Percentiles rank a stretch among this genome's conserved stretches.
Conservation (phyloP, 2,329 filamentous ascomycete species). For the Orbilia blumenaviensis region DNA sequence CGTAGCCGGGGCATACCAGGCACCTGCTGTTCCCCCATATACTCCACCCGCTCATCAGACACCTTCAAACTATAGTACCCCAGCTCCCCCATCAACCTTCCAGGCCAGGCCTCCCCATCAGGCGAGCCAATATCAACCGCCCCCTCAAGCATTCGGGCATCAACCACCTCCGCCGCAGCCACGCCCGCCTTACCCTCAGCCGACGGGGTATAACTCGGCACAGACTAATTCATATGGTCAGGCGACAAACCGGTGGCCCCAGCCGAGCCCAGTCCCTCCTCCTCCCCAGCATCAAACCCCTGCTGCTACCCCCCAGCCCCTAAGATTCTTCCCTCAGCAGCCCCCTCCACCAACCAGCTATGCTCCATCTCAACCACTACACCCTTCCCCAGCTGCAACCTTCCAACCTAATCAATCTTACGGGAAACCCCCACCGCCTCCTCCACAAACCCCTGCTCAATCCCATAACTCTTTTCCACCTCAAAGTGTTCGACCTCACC, state of each 20-base stretch:
- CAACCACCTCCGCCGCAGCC: constrained; percentile 40
- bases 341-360: constrained; percentile 46
- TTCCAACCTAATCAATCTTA: constrained; percentile 34
- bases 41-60: constrained; percentile 35
- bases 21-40: constrained; percentile 24
- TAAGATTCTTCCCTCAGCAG: constrained; percentile 51
- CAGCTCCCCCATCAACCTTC: constrained; percentile 27
- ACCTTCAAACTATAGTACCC: constrained; percentile 26
- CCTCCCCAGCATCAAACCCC: constrained; percentile 40
- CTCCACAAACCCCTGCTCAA: constrained; percentile 7
- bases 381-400: constrained; percentile 16
- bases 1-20: constrained; percentile 36
- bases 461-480: constrained; percentile 33
- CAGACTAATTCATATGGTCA: constrained; percentile 37
- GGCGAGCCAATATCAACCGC: constrained; percentile 47
- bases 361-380: constrained; percentile 29
- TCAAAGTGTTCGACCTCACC: constrained; percentile 40
- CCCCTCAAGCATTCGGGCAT: constrained; percentile 48
- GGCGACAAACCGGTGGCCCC: constrained; percentile 42
- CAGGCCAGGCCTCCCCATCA: constrained; percentile 42
- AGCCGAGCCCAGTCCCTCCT: constrained; percentile 29
- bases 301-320: constrained; percentile 27
- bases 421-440: constrained; percentile 38
- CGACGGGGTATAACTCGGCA: constrained; percentile 14
- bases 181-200: constrained; percentile 42